These are phyloP conservation scores for Geranium brycei DNA, from an alignment of 345 rosid species.

Conservation along the genomic window DNA sequence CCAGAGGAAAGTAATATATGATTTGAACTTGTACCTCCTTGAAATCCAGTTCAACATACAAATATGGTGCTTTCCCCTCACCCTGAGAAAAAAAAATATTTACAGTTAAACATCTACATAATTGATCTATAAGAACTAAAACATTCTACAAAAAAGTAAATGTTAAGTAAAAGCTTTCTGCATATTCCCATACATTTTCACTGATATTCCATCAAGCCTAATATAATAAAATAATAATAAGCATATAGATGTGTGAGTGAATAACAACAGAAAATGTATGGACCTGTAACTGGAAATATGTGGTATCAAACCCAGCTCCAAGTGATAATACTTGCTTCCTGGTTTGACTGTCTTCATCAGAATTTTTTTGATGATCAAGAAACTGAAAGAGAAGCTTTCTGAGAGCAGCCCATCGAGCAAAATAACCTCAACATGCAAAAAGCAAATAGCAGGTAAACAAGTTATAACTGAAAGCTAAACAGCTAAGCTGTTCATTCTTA, in stretches of 20 bases:
- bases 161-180: no score
- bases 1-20: slow-evolving; percentile 1
- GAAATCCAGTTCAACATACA: slow-evolving; percentile 92
- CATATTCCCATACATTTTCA: no score
- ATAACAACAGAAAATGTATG: slow-evolving; percentile 7
- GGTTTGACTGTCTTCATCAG: slow-evolving; percentile 10
- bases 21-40: slow-evolving; percentile 51
- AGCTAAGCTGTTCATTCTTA: neutral
- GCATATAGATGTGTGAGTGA: neutral
- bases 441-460: neutral
- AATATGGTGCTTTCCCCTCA: slow-evolving; percentile 62
- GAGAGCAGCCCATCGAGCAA: slow-evolving; percentile 92
- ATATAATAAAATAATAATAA: neutral
- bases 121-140: no score
- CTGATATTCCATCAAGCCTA: neutral
- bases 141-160: no score
- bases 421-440: slow-evolving; percentile 43
- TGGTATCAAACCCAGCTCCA: slow-evolving; percentile 95
- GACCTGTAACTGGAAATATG: slow-evolving; percentile 78
- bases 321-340: slow-evolving; percentile 87
- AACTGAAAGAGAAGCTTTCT: slow-evolving; percentile 72
- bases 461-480: neutral
- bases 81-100: slow-evolving; percentile 31
- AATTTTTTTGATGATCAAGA: slow-evolving; percentile 34
- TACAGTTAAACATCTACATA: no score